A percentile compares a stretch with the other conserved stretches of the same genome.
Conservation (phyloP, 805 yeast genomes). For the Schwanniomyces occidentalis region DNA sequence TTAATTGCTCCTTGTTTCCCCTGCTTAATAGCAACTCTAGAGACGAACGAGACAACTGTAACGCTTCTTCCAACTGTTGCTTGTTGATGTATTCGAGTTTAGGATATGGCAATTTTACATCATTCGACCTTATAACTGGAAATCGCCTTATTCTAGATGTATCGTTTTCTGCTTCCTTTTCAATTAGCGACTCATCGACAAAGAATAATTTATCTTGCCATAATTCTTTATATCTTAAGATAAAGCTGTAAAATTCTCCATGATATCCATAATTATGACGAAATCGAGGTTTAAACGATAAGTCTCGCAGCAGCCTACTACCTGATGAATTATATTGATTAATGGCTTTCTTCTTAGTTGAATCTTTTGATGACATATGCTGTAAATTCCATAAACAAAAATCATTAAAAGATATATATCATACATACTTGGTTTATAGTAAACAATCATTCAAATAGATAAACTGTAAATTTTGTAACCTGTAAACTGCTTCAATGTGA, state of each 20-base stretch:
- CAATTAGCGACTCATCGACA: constrained; percentile 30
- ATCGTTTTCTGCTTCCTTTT: constrained; percentile 3
- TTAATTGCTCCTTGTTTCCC: background rate
- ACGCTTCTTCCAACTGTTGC: constrained; percentile 5
- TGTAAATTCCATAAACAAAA: no score
- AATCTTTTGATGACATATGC: no score
- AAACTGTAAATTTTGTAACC: constrained; percentile 2
- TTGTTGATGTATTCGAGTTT: constrained; percentile 6
- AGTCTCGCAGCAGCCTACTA: constrained; percentile 18
- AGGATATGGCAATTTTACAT: constrained; percentile 13
- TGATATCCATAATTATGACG: constrained; percentile 50
- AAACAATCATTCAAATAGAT: background rate
- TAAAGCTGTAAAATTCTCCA: constrained; percentile 38
- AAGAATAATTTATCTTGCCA: constrained; percentile 53
- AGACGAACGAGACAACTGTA: constrained; percentile 2
- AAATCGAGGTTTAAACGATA: constrained; percentile 32
- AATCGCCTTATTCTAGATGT: background rate
- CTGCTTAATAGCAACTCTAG: background rate
- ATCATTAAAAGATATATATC: background rate
- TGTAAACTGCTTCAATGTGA: background rate
- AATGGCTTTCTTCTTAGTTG: no score
- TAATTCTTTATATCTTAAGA: constrained; percentile 45
- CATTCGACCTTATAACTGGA: background rate
- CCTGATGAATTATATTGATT: no score
- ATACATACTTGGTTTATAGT: background rate